phyloP scores from a whole-genome alignment of 768 basidiomycete genomes.

The Boletus edulis region DNA sequence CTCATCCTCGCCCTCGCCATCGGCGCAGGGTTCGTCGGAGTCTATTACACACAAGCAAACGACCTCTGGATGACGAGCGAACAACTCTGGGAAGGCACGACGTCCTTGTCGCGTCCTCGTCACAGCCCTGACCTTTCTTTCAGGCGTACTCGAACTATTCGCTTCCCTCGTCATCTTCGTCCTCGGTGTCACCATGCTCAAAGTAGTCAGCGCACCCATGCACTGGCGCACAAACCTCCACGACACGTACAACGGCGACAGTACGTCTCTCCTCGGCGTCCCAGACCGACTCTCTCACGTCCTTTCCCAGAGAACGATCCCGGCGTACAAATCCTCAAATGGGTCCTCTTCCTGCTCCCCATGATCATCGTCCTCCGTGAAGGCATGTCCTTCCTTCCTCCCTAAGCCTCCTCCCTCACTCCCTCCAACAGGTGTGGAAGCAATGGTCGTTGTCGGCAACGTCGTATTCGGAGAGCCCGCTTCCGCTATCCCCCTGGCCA shows the following conservation, averaged over 20 bases:
- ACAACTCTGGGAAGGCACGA: slow-evolving; percentile 85
- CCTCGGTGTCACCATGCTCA: slow-evolving; percentile 94
- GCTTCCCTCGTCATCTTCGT: slow-evolving; percentile 82
- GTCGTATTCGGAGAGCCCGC: slow-evolving; percentile 85
- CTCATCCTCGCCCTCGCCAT: slow-evolving; percentile 78
- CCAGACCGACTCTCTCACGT: not conserved
- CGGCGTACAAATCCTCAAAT: slow-evolving; percentile 60
- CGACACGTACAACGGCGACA: slow-evolving; percentile 63
- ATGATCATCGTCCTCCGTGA: slow-evolving; percentile 92
- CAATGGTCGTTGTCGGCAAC: slow-evolving; percentile 91
- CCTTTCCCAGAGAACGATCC: slow-evolving; percentile 41
- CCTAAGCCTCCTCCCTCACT: not conserved
- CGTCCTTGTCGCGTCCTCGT: not conserved
- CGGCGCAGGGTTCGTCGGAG: slow-evolving; percentile 88
- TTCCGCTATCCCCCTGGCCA: slow-evolving; percentile 84
- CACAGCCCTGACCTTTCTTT: not conserved
- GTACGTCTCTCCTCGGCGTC: slow-evolving; percentile 34
- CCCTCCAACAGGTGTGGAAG: slow-evolving; percentile 65
- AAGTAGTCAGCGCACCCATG: slow-evolving; percentile 90
- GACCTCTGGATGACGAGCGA: slow-evolving; percentile 86
- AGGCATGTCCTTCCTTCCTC: slow-evolving; percentile 39
- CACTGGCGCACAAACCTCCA: slow-evolving; percentile 93
- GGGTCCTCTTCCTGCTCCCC: slow-evolving; percentile 87
- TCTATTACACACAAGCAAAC: slow-evolving; percentile 91
- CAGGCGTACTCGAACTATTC: slow-evolving; percentile 68